phyloP scores from a whole-genome alignment of 2,329 filamentous ascomycete genomes.

The Hypoxylon sp. region DNA sequence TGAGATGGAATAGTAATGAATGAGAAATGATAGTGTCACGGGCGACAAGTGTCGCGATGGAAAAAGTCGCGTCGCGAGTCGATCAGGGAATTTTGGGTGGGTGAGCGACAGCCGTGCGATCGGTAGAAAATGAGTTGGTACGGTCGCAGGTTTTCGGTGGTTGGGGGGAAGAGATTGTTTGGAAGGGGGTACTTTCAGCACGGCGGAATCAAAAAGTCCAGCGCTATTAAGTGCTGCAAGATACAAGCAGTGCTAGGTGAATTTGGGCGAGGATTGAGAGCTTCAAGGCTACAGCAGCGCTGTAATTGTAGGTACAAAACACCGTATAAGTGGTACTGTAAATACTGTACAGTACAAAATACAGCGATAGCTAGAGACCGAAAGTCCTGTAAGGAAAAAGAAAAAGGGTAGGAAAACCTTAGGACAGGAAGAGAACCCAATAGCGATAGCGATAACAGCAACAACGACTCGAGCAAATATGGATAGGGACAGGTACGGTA shows the following conservation, averaged over 20 bases:
- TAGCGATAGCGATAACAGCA: conserved; percentile 24
- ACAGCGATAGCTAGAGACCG: not conserved
- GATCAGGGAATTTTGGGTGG: conserved; percentile 53
- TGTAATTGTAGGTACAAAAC: conserved; percentile 5
- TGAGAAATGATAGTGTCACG: conserved; percentile 58
- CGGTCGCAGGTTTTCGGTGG: conserved; percentile 43
- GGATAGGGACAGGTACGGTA: conserved; percentile 12
- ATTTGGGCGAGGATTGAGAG: conserved; percentile 9
- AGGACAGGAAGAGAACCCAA: not conserved
- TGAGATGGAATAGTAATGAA: conserved; percentile 58
- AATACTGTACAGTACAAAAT: conserved; percentile 8
- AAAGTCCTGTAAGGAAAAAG: not conserved
- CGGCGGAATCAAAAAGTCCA: conserved; percentile 19
- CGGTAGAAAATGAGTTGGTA: conserved; percentile 52
- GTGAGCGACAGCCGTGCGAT: conserved; percentile 55
- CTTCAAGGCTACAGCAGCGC: conserved; percentile 9
- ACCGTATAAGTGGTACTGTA: conserved; percentile 23
- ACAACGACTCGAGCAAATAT: not conserved
- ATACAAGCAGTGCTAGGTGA: not conserved
- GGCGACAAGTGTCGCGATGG: conserved; percentile 59
- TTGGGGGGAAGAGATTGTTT: conserved; percentile 41
- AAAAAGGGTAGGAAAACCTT: not conserved
- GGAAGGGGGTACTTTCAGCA: conserved; percentile 12
- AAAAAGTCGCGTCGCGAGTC: conserved; percentile 62
- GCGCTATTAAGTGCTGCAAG: conserved; percentile 15